Percentiles rank a stretch among this genome's conserved stretches.
phyloP scores from a whole-genome alignment of 495 filamentous ascomycete species.

The Chaetomium fimeti region DNA sequence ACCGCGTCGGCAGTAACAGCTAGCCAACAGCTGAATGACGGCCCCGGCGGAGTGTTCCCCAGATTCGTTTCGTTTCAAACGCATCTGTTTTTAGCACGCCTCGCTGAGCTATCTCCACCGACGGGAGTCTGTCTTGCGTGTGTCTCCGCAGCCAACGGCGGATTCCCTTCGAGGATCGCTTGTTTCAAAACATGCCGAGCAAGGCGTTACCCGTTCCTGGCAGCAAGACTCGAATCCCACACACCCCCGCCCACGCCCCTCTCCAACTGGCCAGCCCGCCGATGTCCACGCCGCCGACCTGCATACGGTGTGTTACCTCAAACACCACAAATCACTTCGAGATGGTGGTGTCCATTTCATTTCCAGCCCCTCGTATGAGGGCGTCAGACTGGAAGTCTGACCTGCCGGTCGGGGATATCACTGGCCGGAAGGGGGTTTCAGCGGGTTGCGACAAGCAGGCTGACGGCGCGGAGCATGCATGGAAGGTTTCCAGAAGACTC shows the following conservation, averaged over 20 bases:
- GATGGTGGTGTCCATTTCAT: constrained; percentile 16
- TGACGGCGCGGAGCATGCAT: constrained; percentile 15
- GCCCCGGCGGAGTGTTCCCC: neutral
- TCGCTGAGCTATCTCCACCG: neutral
- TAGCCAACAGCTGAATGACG: neutral
- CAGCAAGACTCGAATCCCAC: constrained; percentile 5
- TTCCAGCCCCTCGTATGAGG: constrained; percentile 7
- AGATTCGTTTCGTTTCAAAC: constrained; percentile 9
- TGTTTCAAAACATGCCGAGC: constrained; percentile 28
- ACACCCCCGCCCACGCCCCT: neutral
- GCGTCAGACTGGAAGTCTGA: constrained; percentile 19
- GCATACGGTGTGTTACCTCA: constrained; percentile 18
- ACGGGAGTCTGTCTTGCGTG: constrained; percentile 7
- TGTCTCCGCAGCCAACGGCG: constrained; percentile 9
- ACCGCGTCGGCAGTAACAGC: neutral
- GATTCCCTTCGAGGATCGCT: constrained; percentile 19
- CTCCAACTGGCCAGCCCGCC: constrained; percentile 3
- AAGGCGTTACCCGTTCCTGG: constrained; percentile 9
- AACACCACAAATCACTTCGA: neutral
- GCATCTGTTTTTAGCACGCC: constrained; percentile 20
- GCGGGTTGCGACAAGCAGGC: constrained; percentile 1
- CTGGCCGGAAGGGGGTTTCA: constrained; percentile 21
- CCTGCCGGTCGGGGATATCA: constrained; percentile 11
- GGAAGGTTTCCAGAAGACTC: constrained; percentile 26
- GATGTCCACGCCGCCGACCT: constrained; percentile 5